Base-by-base conservation (phyloP, 345 rosid genomes). In the Euclidium syriacum region DNA sequence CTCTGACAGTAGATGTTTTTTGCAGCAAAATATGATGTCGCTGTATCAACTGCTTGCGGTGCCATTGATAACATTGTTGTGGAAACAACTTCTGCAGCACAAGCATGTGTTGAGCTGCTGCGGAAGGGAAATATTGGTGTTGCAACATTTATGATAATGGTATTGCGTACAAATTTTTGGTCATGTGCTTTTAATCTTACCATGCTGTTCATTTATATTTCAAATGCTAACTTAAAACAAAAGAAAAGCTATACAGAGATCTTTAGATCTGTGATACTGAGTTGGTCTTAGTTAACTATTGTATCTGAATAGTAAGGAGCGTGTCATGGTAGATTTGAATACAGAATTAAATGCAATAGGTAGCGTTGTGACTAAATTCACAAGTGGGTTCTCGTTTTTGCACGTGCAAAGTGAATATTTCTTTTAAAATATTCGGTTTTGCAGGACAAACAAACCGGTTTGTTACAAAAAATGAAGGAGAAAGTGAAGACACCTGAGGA, bases 141-240 rank as follows among this genome's bases (percentile, higher is more conserved):
- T 74, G 96, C 96, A 18, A 90, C 99, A 41, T 94, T 90, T 80
- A 85, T 94, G 95, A 90, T 90, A 80, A 67, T 94, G 99, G 99
- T 94, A 90, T 62, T 43, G 57, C 34, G 40, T 57, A 25, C 40
- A 14, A 7, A 22, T 41, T 43, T 50, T 50, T 42, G 55, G 64
- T 49, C 57, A 14, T 33, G 18, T 33, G 75, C 33, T 47, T 63
- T 41, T 26, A 41, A 56, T 40, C 65, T 40, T 48, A 39, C 38
- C 22, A 35, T 14, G 16, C 18, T 36, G 51, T 34, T 15, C 57
- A 35, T 35, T 53, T 42, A 36, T 34, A 19, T 44, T 27, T 5
- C 19, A 56, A 15, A 19, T 41, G 15, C 62, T 16, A 43, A 35
- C 40, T 59, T 42, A 24, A 30, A 58, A 24, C 48, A 52, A 33